Base-by-base conservation (phyloP, 1,139 yeast species). In the Williopsis jadinii region DNA sequence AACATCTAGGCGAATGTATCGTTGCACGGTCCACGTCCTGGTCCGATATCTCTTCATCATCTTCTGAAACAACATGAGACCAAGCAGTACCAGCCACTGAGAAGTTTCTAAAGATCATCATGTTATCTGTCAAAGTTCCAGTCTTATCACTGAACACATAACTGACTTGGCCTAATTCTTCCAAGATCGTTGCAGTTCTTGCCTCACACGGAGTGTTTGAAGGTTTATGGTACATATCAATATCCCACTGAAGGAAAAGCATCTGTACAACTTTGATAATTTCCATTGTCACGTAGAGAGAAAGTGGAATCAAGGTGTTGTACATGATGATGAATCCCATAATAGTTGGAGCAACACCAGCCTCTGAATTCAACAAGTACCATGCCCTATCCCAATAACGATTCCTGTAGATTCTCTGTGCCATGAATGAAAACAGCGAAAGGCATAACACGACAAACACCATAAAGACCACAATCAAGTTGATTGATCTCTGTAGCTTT, bases 281-380 rank as follows among this genome's bases (percentile, higher is more conserved):
- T 58, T 94, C 99, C 90, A 92, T 85, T 0, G 97, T 88, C 28
- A 92, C 98, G 57, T 94, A 94, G 35, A 94, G 75, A 0, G 98
- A 92, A 32, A 92, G 69, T 0, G 98, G 98, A 58, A 94, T 94
- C 66, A 94, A 72, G 0, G 98, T 92, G 58, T 92, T 92, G 67
- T 83, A 92, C 97, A 94, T 90, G 67, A 94, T 92, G 50, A 94
- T 83, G 60, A 84, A 94, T 2, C 97, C 90, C 95, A 92, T 88
- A 38, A 92, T 71, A 1, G 95, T 86, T 2, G 96, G 84, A 2
- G 95, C 94, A 11, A 77, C 75, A n/a, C 95, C 95, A 0, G 81
- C 95, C 53, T 85, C 94, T 53, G 77, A 70, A 3, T 74, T 76
- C 39, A 64, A 65, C 26, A 88, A 62, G 57, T 88, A 94, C 97